Percentiles rank a stretch among this genome's conserved stretches.
Conservation (phyloP, 179 eudicot species). For the Sideroxylon spinosum region DNA sequence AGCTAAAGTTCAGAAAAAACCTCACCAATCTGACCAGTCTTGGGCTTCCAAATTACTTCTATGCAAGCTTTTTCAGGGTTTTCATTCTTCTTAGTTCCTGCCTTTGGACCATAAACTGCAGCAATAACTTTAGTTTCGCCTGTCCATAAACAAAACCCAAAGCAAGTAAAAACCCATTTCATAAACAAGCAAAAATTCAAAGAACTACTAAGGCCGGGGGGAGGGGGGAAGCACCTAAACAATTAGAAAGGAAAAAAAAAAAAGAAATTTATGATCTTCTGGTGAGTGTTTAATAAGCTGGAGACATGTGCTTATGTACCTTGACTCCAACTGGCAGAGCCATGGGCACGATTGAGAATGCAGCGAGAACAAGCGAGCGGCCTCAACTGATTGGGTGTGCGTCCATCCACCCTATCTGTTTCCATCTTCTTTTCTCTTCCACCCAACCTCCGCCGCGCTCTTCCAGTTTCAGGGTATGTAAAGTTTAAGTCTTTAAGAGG, state of each 20-base stretch:
- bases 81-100: slow-evolving; percentile 89
- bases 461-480: neutral
- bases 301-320: slow-evolving; percentile 27
- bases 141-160: slow-evolving; percentile 18
- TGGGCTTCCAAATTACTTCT: slow-evolving; percentile 96
- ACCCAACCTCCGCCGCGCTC: neutral
- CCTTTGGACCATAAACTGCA: slow-evolving; percentile 92
- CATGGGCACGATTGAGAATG: slow-evolving; percentile 77
- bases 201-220: no score
- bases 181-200: slow-evolving; percentile 15
- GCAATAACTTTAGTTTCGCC: slow-evolving; percentile 87
- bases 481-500: neutral
- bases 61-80: slow-evolving; percentile 91
- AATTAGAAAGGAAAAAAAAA: neutral
- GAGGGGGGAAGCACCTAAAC: neutral
- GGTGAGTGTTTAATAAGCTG: neutral
- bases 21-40: slow-evolving; percentile 85
- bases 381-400: slow-evolving; percentile 64
- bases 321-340: slow-evolving; percentile 87
- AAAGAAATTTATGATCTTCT: neutral
- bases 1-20: neutral
- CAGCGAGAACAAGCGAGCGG: slow-evolving; percentile 59
- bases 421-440: slow-evolving; percentile 37
- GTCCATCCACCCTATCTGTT: slow-evolving; percentile 59
- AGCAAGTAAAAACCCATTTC: no score